Conservation (phyloP, 1,284 basidiomycete genomes). For the Exsudoporus floridanus region DNA sequence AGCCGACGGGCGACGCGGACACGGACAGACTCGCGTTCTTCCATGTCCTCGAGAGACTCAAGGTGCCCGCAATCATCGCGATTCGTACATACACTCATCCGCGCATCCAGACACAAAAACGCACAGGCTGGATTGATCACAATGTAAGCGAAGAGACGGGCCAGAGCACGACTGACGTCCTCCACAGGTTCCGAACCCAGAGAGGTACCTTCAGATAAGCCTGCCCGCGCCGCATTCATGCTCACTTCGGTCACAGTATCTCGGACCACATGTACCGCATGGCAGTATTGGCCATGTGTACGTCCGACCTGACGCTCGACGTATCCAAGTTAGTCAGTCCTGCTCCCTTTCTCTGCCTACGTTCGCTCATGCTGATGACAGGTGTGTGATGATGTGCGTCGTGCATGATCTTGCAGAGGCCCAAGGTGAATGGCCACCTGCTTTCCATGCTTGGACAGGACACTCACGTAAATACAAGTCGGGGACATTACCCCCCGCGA, state of each 20-base stretch:
- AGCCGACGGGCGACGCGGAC: conserved; percentile 53
- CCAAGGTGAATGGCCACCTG: conserved; percentile 51
- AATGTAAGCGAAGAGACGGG: conserved; percentile 50
- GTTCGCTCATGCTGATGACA: conserved; percentile 32
- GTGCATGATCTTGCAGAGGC: conserved; percentile 98
- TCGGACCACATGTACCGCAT: conserved; percentile 98
- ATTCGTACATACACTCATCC: not conserved
- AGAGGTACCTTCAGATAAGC: conserved; percentile 57
- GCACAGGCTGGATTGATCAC: conserved; percentile 91
- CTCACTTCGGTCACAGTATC: conserved; percentile 55
- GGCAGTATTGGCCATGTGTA: conserved; percentile 88
- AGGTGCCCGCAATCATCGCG: conserved; percentile 48
- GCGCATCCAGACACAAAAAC: conserved; percentile 74
- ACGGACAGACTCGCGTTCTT: conserved; percentile 83
- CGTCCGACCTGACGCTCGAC: conserved; percentile 69
- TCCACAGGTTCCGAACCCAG: conserved; percentile 68
- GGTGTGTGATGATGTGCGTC: conserved; percentile 86
- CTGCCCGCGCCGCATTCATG: not conserved
- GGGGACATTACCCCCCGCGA: conserved; percentile 94
- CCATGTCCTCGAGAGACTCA: conserved; percentile 83
- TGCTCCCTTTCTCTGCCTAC: not conserved
- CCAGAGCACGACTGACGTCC: conserved; percentile 5
- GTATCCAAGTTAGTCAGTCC: conserved; percentile 63
- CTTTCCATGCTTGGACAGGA: not conserved
- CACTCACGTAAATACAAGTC: conserved; percentile 45